Conservation (phyloP, 352 stramenopile genomes). For the Phytopythium montanum region DNA sequence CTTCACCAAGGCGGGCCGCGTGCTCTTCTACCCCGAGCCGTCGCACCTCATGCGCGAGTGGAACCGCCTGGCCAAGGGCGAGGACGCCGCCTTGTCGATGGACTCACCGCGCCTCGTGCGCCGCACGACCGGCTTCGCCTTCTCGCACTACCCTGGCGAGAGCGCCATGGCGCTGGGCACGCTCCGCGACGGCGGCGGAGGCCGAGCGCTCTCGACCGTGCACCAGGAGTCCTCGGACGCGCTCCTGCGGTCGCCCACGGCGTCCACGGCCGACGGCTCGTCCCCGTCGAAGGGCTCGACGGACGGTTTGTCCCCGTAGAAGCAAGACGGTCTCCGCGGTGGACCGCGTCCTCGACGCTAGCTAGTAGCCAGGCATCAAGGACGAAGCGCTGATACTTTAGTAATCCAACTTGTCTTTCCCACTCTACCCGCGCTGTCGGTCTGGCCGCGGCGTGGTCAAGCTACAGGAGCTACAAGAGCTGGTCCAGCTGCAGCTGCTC, state of each 20-base stretch:
- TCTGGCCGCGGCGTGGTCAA: not conserved
- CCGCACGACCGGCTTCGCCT: conserved; percentile 85
- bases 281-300: conserved; percentile 11
- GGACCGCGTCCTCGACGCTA: not conserved
- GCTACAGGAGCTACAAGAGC: conserved; percentile 66
- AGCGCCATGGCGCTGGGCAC: conserved; percentile 63
- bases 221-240: not conserved
- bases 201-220: conserved; percentile 12
- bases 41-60: conserved; percentile 89
- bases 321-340: not conserved
- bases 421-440: not conserved
- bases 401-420: not conserved
- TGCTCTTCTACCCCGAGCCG: conserved; percentile 87
- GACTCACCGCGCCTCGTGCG: conserved; percentile 77
- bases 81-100: conserved; percentile 49
- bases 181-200: conserved; percentile 21
- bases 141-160: conserved; percentile 76
- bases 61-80: conserved; percentile 81
- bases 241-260: conserved; percentile 5
- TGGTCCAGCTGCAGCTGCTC: conserved; percentile 53
- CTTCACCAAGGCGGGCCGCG: conserved; percentile 78
- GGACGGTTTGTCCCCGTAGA: conserved; percentile 4
- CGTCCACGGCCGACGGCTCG: conserved; percentile 11
- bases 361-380: not conserved
- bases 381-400: not conserved